Evolutionary conservation across 2,329 filamentous ascomycete genomes (phyloP), one percentile per base, ranked within the genome.

Genomic region (Lachnellula suecica): DNA sequence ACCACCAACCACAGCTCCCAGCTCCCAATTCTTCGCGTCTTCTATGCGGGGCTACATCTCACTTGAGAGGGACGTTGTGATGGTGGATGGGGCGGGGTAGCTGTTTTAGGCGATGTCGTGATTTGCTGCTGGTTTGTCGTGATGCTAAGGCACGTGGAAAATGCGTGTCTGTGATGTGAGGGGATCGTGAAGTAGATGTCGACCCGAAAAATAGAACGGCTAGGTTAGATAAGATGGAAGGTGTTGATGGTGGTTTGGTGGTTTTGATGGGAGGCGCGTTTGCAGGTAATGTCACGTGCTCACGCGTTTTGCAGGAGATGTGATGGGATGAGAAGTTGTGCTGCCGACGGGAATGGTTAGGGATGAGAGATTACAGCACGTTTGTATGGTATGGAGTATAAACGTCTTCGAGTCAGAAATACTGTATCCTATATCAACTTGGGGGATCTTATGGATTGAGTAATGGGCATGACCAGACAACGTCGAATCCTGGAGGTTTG

Each of bases 101-200:
- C 58, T 27, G 23, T 22, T 49, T 57, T 51, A 15, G 53, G 49
- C 40, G 49, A 62, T 62, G 56, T 57, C 58, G 60, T 62, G 56
- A 55, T 62, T 55, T 40, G 25, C 22, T 40, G 40, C 29, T 19
- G 13, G 19, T 42, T 40, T 59, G 58, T 57, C 49, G 58, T 57
- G 51, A 54, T 60, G 38, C 11, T 20, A 11, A 23, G 34, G 31
- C 10, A 11, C 7, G 6, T n/a, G 13, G 31, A 34, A n/a, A 34
- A 34, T 4, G 7, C 1, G 31, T 34, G 15, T 15, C 9, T 31
- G 15, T 20, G 5, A 22, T 2, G 24, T 2, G 2, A 11, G 17
- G 20, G 6, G 13, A 25, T 43, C 20, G 7, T n/a, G 25, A 23
- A 22, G 10, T 19, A 46, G n/a, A 34, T 17, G 10, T 6, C 7